phyloP scores from a whole-genome alignment of 768 basidiomycete genomes.

The Tubosaeta sp. region DNA sequence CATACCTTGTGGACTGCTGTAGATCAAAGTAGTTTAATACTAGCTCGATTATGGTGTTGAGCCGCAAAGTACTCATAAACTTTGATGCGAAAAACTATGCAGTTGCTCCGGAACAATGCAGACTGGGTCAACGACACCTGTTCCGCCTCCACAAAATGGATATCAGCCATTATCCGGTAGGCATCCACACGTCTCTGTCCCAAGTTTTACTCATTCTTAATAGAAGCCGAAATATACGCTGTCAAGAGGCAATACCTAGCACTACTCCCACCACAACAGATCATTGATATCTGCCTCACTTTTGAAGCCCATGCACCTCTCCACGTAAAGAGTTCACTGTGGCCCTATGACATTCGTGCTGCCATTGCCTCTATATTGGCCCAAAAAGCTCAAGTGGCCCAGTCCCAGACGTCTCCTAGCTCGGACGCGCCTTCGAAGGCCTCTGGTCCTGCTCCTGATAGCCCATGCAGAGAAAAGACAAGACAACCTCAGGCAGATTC shows the following conservation, averaged over 20 bases:
- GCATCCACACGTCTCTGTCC: slow-evolving; percentile 22
- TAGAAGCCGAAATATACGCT: slow-evolving; percentile 46
- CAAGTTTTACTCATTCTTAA: slow-evolving; percentile 11
- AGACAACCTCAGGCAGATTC: slow-evolving; percentile 15
- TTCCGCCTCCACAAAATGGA: slow-evolving; percentile 34
- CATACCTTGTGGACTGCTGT: background rate
- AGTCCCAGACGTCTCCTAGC: slow-evolving; percentile 15
- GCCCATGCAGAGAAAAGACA: slow-evolving; percentile 13
- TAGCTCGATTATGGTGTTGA: background rate
- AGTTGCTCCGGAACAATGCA: slow-evolving; percentile 63
- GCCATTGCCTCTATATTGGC: slow-evolving; percentile 53
- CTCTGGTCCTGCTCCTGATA: slow-evolving; percentile 11
- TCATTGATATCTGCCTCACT: slow-evolving; percentile 75
- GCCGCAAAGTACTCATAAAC: slow-evolving; percentile 36
- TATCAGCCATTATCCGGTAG: slow-evolving; percentile 35
- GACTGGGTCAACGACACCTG: slow-evolving; percentile 37
- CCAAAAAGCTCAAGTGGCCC: slow-evolving; percentile 21
- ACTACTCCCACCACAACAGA: slow-evolving; percentile 61
- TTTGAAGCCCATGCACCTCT: slow-evolving; percentile 67
- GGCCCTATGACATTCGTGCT: slow-evolving; percentile 66
- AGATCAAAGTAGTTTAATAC: slow-evolving; percentile 3
- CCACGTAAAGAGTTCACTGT: slow-evolving; percentile 61
- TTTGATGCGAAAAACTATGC: slow-evolving; percentile 71
- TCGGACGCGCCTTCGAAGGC: slow-evolving; percentile 8
- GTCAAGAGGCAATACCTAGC: slow-evolving; percentile 71